Base-by-base conservation (phyloP, 192 early-diverging fungal genomes). In the Thoreauomyces humboldtii region DNA sequence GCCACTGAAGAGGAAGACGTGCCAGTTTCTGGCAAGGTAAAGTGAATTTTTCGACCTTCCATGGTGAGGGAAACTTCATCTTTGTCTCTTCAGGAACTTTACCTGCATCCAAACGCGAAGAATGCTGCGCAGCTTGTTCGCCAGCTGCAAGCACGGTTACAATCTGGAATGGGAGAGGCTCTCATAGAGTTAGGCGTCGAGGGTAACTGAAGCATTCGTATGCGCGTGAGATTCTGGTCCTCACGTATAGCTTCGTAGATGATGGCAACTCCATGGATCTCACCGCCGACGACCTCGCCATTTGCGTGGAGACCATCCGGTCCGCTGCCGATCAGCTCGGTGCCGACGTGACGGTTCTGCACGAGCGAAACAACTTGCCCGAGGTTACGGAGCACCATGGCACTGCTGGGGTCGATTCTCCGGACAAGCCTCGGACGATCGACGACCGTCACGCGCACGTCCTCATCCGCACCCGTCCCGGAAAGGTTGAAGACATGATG, bases 101-200 rank as follows among this genome's bases (percentile, higher is more conserved):
- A 52, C 27, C 50, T 52, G 4, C 19, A 52, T 34, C 17, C 29
- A 12, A 65, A 42, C 11, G 22, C 27, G 2, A 51, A 34, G 2
- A 25, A 22, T 25, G 42, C 31, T 33, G 51, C 51, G 0, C 4
- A 42, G 15, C 36, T 72, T 3, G 1, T 54, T 9, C 15, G n/a
- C 6, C 55, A 32, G 4, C 28, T 72, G 24, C 34, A 38, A 14
- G 63, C 31, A 1, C 41, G 70, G 34, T 19, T 72, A 33, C 28
- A 48, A 19, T 14, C 6, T 15, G 65, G 61, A 11, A 21, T 47
- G 50, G 93, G 93, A 31, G 91, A 95, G 79, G 72, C 83, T 0
- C 63, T 95, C 14, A 76, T 93, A 27, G 91, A 91, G 68, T 71
- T 93, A 44, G 91, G 91, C 4, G 32, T 84, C 17, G 85, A 89